phyloP scores from a whole-genome alignment of 352 stramenopile genomes.

The Globisporangium megalacanthum region DNA sequence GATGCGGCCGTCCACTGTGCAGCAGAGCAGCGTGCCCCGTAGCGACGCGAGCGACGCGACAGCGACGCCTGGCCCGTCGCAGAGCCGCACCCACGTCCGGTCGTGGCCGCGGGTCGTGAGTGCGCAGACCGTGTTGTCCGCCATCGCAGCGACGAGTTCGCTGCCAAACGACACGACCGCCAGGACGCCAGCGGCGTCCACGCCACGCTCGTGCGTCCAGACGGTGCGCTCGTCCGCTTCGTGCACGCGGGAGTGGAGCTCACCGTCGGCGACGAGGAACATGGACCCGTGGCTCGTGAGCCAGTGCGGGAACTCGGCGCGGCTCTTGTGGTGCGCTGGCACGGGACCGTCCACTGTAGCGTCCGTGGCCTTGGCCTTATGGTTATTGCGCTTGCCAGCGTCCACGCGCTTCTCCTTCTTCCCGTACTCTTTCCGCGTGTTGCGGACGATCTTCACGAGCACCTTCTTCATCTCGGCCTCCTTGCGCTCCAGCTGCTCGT shows the following conservation, averaged over 20 bases:
- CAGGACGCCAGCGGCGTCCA: slow-evolving; percentile 33
- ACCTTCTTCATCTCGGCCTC: slow-evolving; percentile 89
- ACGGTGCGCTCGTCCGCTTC: slow-evolving; percentile 30
- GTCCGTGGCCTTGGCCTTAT: neutral
- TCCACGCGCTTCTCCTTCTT: slow-evolving; percentile 84
- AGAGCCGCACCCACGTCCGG: slow-evolving; percentile 47
- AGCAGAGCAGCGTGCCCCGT: slow-evolving; percentile 56
- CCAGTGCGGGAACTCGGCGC: slow-evolving; percentile 53
- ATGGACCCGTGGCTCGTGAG: slow-evolving; percentile 74
- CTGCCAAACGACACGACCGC: slow-evolving; percentile 75
- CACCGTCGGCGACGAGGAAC: slow-evolving; percentile 46
- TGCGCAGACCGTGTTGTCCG: slow-evolving; percentile 46
- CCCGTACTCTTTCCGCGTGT: slow-evolving; percentile 78
- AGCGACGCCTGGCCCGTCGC: slow-evolving; percentile 28
- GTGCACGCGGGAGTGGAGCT: slow-evolving; percentile 58
- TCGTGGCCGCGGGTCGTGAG: slow-evolving; percentile 34
- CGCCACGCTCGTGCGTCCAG: slow-evolving; percentile 32
- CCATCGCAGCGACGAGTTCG: slow-evolving; percentile 55
- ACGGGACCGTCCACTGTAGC: slow-evolving; percentile 22
- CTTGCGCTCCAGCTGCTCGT: slow-evolving; percentile 80
- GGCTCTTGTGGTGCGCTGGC: slow-evolving; percentile 30
- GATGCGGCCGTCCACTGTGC: slow-evolving; percentile 49
- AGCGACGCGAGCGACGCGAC: slow-evolving; percentile 66
- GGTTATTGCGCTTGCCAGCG: slow-evolving; percentile 44
- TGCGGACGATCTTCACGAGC: slow-evolving; percentile 79